Conservation (phyloP, 2,329 filamentous ascomycete species). For the Emydomyces testavorans region DNA sequence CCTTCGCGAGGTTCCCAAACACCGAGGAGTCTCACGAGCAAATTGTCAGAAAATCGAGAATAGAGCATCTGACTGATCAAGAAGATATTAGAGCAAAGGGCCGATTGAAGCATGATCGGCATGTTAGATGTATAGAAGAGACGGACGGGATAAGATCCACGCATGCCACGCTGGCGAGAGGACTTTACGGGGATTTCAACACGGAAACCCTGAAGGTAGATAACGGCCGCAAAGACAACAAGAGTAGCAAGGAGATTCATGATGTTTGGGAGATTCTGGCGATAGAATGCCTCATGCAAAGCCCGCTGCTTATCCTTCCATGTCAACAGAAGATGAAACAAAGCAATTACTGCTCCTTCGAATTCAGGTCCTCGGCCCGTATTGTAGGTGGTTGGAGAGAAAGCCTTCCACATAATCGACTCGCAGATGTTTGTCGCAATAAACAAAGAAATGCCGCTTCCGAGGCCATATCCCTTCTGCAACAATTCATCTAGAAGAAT, state of each 20-base stretch:
- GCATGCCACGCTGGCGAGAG: slow-evolving; percentile 94
- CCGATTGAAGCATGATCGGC: slow-evolving; percentile 99
- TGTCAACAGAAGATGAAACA: slow-evolving; percentile 40
- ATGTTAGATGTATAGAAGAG: slow-evolving; percentile 99
- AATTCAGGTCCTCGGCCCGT: slow-evolving; percentile 95
- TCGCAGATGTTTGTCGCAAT: slow-evolving; percentile 99
- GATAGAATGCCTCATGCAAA: slow-evolving; percentile 96
- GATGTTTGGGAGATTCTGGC: slow-evolving; percentile 98
- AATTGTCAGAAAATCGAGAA: slow-evolving; percentile 97
- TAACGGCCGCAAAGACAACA: slow-evolving; percentile 88
- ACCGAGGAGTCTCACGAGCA: slow-evolving; percentile 91
- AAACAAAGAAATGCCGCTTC: slow-evolving; percentile 97
- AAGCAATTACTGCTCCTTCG: slow-evolving; percentile 18
- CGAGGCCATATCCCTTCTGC: slow-evolving; percentile 97
- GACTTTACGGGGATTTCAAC: slow-evolving; percentile 99
- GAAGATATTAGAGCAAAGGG: slow-evolving; percentile 97
- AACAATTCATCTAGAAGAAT: slow-evolving; percentile 98
- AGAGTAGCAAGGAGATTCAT: slow-evolving; percentile 96
- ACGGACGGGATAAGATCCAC: slow-evolving; percentile 93
- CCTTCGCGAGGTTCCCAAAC: slow-evolving; percentile 97
- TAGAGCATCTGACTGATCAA: slow-evolving; percentile 98
- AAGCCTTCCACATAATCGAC: slow-evolving; percentile 99
- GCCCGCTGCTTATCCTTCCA: slow-evolving; percentile 99
- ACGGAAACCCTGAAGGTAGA: slow-evolving; percentile 98
- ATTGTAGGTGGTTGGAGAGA: slow-evolving; percentile 98